Percentiles rank a stretch among this genome's conserved stretches.
Evolutionary conservation across 192 early-diverging fungal genomes (phyloP).

Genomic region (Podila clonocystis): DNA sequence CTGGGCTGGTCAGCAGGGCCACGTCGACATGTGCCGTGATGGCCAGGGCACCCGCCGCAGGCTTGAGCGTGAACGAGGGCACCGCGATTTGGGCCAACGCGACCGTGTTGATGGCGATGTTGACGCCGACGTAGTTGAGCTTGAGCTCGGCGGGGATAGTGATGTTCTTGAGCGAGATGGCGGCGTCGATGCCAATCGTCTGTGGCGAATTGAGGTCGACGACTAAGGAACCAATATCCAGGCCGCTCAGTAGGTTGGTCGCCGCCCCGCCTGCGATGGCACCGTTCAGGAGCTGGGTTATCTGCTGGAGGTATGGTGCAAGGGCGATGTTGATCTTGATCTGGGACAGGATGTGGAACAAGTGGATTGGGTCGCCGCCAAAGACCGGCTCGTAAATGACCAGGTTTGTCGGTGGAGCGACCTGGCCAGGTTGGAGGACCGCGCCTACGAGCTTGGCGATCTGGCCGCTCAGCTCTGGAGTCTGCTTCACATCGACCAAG

Average conservation of each 20-base stretch:
- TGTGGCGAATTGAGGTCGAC: slow-evolving; percentile 21
- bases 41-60: slow-evolving; percentile 6
- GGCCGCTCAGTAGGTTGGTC: slow-evolving; percentile 13
- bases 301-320: slow-evolving; percentile 38
- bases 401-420: slow-evolving; percentile 34
- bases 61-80: slow-evolving; percentile 9
- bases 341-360: slow-evolving; percentile 48
- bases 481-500: slow-evolving; percentile 29
- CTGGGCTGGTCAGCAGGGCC: slow-evolving; percentile 12
- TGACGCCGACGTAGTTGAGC: slow-evolving; percentile 21
- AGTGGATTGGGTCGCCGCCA: slow-evolving; percentile 39
- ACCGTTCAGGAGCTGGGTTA: slow-evolving; percentile 15
- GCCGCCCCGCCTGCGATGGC: neutral
- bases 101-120: slow-evolving; percentile 14
- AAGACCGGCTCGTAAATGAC: slow-evolving; percentile 49
- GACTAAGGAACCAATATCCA: slow-evolving; percentile 20
- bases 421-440: slow-evolving; percentile 37
- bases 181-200: slow-evolving; percentile 19
- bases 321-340: slow-evolving; percentile 40
- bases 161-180: slow-evolving; percentile 25
- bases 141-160: slow-evolving; percentile 23
- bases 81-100: slow-evolving; percentile 12
- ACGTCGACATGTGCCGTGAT: slow-evolving; percentile 20
- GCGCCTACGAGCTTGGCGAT: slow-evolving; percentile 39
- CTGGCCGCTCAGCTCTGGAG: slow-evolving; percentile 20